phyloP scores from a whole-genome alignment of 2,329 filamentous ascomycete species.

The Mycosphaerella arachidis region DNA sequence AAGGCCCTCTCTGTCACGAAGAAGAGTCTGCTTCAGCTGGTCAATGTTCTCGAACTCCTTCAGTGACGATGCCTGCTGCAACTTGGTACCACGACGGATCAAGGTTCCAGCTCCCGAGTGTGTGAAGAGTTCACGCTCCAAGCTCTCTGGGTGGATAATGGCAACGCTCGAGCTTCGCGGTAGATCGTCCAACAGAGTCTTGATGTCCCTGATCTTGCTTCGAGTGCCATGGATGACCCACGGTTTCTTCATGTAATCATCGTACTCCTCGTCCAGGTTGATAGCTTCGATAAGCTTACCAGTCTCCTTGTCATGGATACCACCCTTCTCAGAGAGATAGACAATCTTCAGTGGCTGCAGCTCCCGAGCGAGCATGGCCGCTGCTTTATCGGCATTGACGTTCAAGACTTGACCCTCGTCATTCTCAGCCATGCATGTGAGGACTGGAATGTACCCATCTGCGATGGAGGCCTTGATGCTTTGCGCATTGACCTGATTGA shows the following conservation, averaged over 20 bases:
- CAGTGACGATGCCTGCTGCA: constrained; percentile 67
- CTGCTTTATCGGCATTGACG: constrained; percentile 95
- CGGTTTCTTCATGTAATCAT: constrained; percentile 83
- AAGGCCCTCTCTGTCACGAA: constrained; percentile 74
- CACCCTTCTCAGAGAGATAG: constrained; percentile 97
- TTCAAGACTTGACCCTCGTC: constrained; percentile 89
- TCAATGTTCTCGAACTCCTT: constrained; percentile 70
- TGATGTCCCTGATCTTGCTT: constrained; percentile 96
- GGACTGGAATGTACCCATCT: constrained; percentile 83
- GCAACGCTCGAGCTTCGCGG: constrained; percentile 91
- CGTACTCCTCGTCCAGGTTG: constrained; percentile 95
- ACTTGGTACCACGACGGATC: constrained; percentile 86
- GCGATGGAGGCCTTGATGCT: constrained; percentile 89
- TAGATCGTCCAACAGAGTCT: constrained; percentile 82
- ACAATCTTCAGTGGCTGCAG: constrained; percentile 95
- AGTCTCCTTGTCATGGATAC: constrained; percentile 88
- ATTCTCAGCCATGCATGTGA: constrained; percentile 95
- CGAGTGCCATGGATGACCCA: constrained; percentile 95
- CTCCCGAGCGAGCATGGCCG: constrained; percentile 82
- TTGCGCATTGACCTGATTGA: constrained; percentile 83
- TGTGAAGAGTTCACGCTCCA: constrained; percentile 96
- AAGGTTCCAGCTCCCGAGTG: constrained; percentile 91
- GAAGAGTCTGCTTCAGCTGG: constrained; percentile 74
- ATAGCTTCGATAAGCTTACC: constrained; percentile 94
- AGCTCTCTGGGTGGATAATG: constrained; percentile 91